A percentile compares a stretch with the other conserved stretches of the same genome.
Evolutionary conservation across 2,329 filamentous ascomycete species (phyloP).

Genomic region (Zymoseptoria brevis): DNA sequence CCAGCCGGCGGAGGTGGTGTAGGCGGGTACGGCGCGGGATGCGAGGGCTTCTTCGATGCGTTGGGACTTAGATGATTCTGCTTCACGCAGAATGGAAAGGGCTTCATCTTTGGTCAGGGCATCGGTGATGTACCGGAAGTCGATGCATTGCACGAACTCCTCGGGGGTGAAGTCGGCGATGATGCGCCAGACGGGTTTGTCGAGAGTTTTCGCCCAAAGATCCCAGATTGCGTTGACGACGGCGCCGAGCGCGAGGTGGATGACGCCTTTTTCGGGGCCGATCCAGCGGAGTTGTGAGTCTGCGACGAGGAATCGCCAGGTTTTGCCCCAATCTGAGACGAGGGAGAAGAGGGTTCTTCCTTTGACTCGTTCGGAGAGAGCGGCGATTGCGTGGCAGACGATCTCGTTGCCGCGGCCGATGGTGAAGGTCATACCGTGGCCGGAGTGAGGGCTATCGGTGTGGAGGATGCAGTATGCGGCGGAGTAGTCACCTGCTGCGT

Average conservation of each 20-base stretch:
- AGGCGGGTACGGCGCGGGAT: conserved; percentile 73
- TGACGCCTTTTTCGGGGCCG: conserved; percentile 87
- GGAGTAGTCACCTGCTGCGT: conserved; percentile 85
- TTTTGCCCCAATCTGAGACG: conserved; percentile 73
- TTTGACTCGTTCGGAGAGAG: conserved; percentile 67
- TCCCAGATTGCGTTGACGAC: conserved; percentile 88
- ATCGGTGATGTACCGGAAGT: conserved; percentile 92
- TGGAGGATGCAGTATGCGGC: conserved; percentile 88
- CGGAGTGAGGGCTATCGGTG: conserved; percentile 63
- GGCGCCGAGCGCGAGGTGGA: conserved; percentile 81
- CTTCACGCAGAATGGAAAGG: conserved; percentile 58
- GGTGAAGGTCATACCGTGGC: conserved; percentile 81
- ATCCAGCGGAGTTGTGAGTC: conserved; percentile 92
- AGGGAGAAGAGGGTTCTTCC: conserved; percentile 69
- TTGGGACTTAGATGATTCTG: conserved; percentile 59
- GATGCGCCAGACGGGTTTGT: conserved; percentile 84
- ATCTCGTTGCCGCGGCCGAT: conserved; percentile 89
- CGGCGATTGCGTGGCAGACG: conserved; percentile 74
- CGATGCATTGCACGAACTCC: conserved; percentile 79
- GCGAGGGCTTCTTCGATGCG: conserved; percentile 66
- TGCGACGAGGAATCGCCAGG: conserved; percentile 84
- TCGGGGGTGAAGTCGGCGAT: conserved; percentile 85
- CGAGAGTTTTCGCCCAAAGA: conserved; percentile 80
- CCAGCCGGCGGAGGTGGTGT: conserved; percentile 87
- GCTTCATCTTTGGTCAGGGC: conserved; percentile 84